Evolutionary conservation across 257 asterid species (phyloP).

Genomic region (Misopates orontium): DNA sequence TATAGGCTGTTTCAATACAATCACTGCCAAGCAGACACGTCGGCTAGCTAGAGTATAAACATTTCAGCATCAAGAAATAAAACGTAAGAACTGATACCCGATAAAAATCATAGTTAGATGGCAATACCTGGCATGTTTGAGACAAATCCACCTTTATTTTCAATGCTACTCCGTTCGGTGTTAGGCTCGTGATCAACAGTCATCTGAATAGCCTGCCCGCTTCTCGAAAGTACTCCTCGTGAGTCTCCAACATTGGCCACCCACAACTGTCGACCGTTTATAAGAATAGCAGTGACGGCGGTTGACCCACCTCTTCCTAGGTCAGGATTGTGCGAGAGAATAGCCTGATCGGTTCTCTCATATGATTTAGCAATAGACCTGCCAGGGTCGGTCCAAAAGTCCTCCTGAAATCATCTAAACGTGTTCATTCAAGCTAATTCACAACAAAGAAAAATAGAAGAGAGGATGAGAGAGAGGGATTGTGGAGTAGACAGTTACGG

Average conservation of each 20-base stretch:
- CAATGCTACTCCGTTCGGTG: constrained; percentile 78
- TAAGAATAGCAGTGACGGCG: constrained; percentile 86
- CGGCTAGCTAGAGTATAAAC: background rate
- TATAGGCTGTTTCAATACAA: background rate
- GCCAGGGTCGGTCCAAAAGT: constrained; percentile 72
- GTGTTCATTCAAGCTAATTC: constrained; percentile 13
- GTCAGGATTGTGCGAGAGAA: constrained; percentile 77
- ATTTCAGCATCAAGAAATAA: constrained; percentile 4
- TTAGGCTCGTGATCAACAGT: constrained; percentile 91
- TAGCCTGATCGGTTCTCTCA: constrained; percentile 82
- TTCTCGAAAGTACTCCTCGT: constrained; percentile 81
- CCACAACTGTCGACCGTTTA: constrained; percentile 62
- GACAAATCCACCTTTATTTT: constrained; percentile 86
- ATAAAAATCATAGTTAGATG: background rate
- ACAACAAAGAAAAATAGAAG: constrained; percentile 13
- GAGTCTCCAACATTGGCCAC: constrained; percentile 97
- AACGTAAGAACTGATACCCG: background rate
- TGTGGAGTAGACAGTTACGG: background rate
- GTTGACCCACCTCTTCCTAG: constrained; percentile 96
- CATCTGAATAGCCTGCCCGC: constrained; percentile 84
- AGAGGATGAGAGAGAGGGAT: background rate
- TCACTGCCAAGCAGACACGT: background rate
- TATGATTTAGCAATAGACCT: constrained; percentile 70
- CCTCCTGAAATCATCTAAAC: constrained; percentile 54
- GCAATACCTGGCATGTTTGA: constrained; percentile 90